phyloP scores from a whole-genome alignment of 176 grass and related monocot genomes.

The Phragmites australis region DNA sequence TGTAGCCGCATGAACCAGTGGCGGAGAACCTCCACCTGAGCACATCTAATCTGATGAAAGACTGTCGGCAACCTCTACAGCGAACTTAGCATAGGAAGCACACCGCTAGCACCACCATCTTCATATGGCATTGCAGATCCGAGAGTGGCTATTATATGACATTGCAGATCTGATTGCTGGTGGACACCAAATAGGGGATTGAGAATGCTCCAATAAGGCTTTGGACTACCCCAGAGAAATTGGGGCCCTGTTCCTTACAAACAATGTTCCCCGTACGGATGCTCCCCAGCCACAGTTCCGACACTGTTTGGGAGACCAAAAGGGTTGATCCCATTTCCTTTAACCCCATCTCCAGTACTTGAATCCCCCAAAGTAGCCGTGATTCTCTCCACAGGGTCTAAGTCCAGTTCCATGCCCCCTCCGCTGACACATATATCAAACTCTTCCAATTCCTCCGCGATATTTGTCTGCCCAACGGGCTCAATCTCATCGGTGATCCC shows the following conservation, averaged over 20 bases:
- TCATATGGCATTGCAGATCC: too few relatives aligned
- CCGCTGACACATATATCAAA: conserved; percentile 81
- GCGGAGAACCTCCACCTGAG: too few relatives aligned
- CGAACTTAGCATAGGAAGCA: too few relatives aligned
- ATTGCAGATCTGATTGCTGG: conserved; percentile 49
- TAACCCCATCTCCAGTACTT: conserved; percentile 57
- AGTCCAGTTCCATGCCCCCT: conserved; percentile 91
- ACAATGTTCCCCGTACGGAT: conserved; percentile 90
- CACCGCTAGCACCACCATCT: too few relatives aligned
- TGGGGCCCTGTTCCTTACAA: conserved; percentile 92
- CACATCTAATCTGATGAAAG: too few relatives aligned
- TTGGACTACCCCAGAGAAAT: conserved; percentile 96
- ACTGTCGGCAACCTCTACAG: too few relatives aligned
- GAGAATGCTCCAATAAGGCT: conserved; percentile 75
- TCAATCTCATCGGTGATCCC: conserved; percentile 70
- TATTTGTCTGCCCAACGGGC: conserved; percentile 27
- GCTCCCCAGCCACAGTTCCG: conserved; percentile 74
- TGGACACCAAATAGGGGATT: conserved; percentile 69
- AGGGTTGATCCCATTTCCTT: conserved; percentile 63
- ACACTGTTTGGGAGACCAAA: conserved; percentile 58
- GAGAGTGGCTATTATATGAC: conserved; percentile 47
- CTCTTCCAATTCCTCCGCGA: conserved; percentile 68
- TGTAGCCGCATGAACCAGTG: too few relatives aligned
- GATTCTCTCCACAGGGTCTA: conserved; percentile 65
- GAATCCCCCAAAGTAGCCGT: conserved; percentile 55